Base-by-base conservation (phyloP, 371 early-diverging fungal species). In the Syncephalastrum racemosum region DNA sequence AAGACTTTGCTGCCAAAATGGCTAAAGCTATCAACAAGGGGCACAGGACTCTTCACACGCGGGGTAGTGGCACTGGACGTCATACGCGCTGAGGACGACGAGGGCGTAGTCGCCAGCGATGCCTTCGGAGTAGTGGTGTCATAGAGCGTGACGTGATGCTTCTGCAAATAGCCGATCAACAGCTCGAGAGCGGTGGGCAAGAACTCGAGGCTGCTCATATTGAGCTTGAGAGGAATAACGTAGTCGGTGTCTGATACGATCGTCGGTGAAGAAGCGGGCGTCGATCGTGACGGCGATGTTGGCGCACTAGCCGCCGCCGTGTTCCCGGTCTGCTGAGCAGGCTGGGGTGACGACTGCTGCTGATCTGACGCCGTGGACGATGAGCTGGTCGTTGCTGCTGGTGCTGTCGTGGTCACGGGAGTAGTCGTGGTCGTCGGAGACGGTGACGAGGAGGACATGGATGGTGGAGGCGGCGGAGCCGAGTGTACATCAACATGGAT, bases 21-120 rank as follows among this genome's bases (percentile, higher is more conserved):
- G 42, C 59, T 59, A 18, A 60, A 54, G 45, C 54, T 54, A 27
- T 60, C 54, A 13, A 54, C 54, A 54, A 60, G 60, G n/a, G 60
- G 46, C n/a, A 20, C 46, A 24, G 47, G 39, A 6, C 40, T 60
- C 31, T 18, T 20, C 4, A 44, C 15, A 4, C 53, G 51, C 0
- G 53, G 15, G 13, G 49, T 42, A 1, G 36, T 49, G 19, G 50
- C 46, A 1, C 54, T 54, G 20, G 60, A 50, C 31, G 60, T 54
- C 20, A 55, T 50, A 50, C 60, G 43, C 8, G 50, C 46, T 45
- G 15, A 31, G 16, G 46, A 45, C 14, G 46, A 22, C 46, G 46
- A 45, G 42, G 22, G 53, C 8, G 40, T 40, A 39, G 52, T 40
- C 40, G 52, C 15, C 16, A 31, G 12, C 25, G 31, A 18, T 13